Evolutionary conservation across 495 filamentous ascomycete genomes (phyloP).

Genomic region (Hyaloscypha variabilis): DNA sequence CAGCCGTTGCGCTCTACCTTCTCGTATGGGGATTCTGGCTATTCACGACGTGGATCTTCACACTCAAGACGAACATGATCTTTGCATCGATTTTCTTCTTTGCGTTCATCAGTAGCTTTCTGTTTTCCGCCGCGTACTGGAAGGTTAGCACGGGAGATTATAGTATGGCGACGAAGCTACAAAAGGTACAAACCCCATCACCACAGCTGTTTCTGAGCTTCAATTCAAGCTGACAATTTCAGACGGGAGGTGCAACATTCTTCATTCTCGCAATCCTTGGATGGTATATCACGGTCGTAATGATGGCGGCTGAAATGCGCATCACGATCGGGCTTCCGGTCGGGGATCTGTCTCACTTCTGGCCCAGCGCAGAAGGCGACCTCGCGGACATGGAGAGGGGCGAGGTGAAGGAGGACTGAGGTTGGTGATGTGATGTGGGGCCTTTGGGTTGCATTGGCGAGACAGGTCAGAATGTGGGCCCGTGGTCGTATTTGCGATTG

Average conservation of each 20-base stretch:
- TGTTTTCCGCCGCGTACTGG: constrained; percentile 53
- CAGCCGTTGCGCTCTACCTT: constrained; percentile 51
- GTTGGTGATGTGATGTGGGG: neutral
- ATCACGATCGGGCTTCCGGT: constrained; percentile 54
- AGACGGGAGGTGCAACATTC: constrained; percentile 49
- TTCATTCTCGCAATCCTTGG: constrained; percentile 53
- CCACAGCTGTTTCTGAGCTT: constrained; percentile 5
- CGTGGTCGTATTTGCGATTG: neutral
- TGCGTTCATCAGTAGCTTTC: constrained; percentile 49
- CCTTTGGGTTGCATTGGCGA: neutral
- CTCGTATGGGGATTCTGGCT: constrained; percentile 59
- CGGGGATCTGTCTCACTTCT: constrained; percentile 55
- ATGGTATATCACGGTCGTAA: constrained; percentile 58
- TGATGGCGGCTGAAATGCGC: constrained; percentile 60
- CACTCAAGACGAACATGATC: constrained; percentile 54
- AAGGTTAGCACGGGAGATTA: constrained; percentile 48
- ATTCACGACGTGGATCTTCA: constrained; percentile 59
- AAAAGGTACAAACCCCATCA: constrained; percentile 41
- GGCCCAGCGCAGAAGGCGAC: constrained; percentile 51
- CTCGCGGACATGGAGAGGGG: constrained; percentile 39
- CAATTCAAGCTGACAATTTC: constrained; percentile 8
- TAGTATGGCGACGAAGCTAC: constrained; percentile 43
- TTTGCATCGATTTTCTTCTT: constrained; percentile 56
- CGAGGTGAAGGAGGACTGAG: neutral
- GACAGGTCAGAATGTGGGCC: neutral